Conservation (phyloP, 306 rosid species). For the Cicer yamashitae region DNA sequence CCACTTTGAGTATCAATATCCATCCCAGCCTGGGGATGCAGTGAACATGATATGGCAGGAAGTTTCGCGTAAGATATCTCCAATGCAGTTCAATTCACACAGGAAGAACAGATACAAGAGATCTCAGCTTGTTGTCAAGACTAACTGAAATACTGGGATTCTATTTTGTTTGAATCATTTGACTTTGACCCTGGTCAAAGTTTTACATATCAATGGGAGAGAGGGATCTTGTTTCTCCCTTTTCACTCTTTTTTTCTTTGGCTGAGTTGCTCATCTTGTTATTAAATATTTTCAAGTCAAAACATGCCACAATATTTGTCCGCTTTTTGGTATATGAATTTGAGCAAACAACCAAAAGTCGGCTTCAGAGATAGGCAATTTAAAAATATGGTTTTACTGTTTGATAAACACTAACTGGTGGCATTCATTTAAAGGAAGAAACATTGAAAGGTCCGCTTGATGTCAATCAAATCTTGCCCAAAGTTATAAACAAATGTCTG, state of each 20-base stretch:
- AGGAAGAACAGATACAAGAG: slow-evolving; percentile 68
- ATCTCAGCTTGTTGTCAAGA: slow-evolving; percentile 54
- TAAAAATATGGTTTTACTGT: too few relatives aligned
- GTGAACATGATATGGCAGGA: slow-evolving; percentile 88
- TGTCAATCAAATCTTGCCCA: too few relatives aligned
- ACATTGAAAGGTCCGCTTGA: too few relatives aligned
- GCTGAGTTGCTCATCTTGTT: background rate
- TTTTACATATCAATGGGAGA: slow-evolving; percentile 35
- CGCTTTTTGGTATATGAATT: slow-evolving; percentile 23
- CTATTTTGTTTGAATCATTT: slow-evolving; percentile 33
- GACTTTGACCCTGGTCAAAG: slow-evolving; percentile 37
- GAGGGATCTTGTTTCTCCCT: slow-evolving; percentile 23
- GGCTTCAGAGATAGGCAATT: too few relatives aligned
- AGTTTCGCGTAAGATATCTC: slow-evolving; percentile 64
- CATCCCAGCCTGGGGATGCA: slow-evolving; percentile 74
- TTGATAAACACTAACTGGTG: too few relatives aligned
- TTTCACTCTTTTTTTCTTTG: slow-evolving; percentile 8
- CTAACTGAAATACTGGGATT: slow-evolving; percentile 38
- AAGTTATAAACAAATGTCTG: too few relatives aligned
- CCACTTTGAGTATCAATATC: slow-evolving; percentile 80
- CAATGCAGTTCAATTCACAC: slow-evolving; percentile 52
- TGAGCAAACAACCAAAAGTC: slow-evolving; percentile 1
- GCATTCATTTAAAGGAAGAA: too few relatives aligned
- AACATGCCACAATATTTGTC: slow-evolving; percentile 16
- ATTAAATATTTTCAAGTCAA: background rate